Percentiles rank a stretch among this genome's conserved stretches.
phyloP scores from a whole-genome alignment of 2,329 filamentous ascomycete species.

The Apiospora koreana region DNA sequence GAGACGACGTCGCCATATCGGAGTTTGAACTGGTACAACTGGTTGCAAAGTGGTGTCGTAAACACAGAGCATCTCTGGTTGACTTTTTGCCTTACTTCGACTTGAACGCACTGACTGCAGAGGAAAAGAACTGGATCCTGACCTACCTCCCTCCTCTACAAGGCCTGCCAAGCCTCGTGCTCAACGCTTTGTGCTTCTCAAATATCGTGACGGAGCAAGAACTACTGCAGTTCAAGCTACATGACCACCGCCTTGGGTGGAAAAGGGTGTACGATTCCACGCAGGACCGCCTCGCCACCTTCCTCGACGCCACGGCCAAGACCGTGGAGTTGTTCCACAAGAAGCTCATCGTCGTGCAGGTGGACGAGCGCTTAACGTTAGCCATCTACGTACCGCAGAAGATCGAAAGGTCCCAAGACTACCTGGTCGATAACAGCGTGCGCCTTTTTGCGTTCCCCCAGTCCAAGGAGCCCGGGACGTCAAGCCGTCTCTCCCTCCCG shows the following conservation, averaged over 20 bases:
- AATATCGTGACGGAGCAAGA: conserved; percentile 32
- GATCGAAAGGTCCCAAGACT: conserved; percentile 34
- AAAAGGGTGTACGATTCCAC: conserved; percentile 37
- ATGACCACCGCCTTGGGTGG: conserved; percentile 37
- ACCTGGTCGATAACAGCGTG: conserved; percentile 33
- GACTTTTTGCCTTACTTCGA: conserved; percentile 33
- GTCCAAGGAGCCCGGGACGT: conserved; percentile 34
- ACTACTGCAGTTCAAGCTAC: conserved; percentile 32
- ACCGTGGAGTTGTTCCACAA: conserved; percentile 38
- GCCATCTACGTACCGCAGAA: conserved; percentile 41
- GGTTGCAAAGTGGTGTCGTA: conserved; percentile 35
- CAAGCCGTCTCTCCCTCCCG: conserved; percentile 34
- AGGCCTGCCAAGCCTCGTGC: conserved; percentile 29
- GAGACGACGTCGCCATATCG: conserved; percentile 36
- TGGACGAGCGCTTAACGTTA: conserved; percentile 38
- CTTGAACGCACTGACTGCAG: conserved; percentile 31
- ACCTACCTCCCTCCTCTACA: conserved; percentile 30
- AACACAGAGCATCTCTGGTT: conserved; percentile 27
- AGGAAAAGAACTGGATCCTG: conserved; percentile 39
- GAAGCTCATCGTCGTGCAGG: conserved; percentile 38
- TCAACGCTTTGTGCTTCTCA: conserved; percentile 39
- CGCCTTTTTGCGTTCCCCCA: conserved; percentile 41
- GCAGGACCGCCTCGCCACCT: conserved; percentile 35
- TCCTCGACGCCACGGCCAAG: conserved; percentile 32
- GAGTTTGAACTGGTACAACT: conserved; percentile 40